phyloP scores from a whole-genome alignment of 1,284 basidiomycete species.

The Athelia sp. region DNA sequence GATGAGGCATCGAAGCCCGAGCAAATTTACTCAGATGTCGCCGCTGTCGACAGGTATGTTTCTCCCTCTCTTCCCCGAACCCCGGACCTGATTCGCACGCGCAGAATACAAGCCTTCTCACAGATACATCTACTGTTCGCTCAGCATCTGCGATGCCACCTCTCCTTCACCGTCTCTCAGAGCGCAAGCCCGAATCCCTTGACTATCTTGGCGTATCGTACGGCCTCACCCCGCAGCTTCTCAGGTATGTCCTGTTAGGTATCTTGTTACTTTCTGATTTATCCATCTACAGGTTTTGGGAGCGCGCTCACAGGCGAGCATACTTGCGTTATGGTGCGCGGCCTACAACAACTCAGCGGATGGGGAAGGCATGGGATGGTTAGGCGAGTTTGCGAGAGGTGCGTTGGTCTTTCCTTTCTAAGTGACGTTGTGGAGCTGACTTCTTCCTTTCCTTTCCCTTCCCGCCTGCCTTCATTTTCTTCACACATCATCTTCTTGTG shows the following conservation, averaged over 20 bases:
- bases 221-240: conserved; percentile 84
- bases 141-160: conserved; percentile 85
- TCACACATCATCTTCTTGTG: too few relatives aligned
- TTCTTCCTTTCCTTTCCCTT: too few relatives aligned
- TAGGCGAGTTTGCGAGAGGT: conserved; percentile 90
- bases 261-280: neutral
- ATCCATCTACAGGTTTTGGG: conserved; percentile 77
- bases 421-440: neutral
- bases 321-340: conserved; percentile 88
- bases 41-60: conserved; percentile 54
- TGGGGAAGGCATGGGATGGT: conserved; percentile 65
- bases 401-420: conserved; percentile 14
- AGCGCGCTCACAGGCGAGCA: conserved; percentile 94
- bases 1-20: conserved; percentile 63
- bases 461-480: too few relatives aligned
- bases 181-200: conserved; percentile 85
- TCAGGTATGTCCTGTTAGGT: conserved; percentile 48
- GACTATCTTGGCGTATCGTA: conserved; percentile 98
- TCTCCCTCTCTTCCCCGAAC: too few relatives aligned
- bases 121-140: conserved; percentile 74
- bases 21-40: conserved; percentile 58
- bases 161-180: conserved; percentile 85
- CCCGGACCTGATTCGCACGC: neutral
- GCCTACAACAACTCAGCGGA: conserved; percentile 68
- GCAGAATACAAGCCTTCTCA: conserved; percentile 52